Percentiles rank a stretch among this genome's conserved stretches.
These are phyloP conservation scores for Trametes sp. DNA, from an alignment of 1,284 basidiomycete genomes.

Conservation along the genomic window DNA sequence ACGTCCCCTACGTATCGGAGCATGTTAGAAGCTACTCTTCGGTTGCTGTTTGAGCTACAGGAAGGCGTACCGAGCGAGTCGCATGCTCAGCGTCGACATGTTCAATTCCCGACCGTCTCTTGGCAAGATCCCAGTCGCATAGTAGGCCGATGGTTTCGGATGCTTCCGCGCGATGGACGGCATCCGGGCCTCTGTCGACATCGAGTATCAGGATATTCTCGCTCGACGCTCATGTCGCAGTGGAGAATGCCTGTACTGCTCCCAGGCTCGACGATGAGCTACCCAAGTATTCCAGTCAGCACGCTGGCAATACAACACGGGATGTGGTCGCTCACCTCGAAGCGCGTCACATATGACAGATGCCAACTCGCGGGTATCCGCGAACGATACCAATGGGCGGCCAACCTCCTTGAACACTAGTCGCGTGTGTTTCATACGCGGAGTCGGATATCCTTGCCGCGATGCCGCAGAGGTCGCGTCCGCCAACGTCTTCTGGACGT, in stretches of 20 bases:
- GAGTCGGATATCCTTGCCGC: background rate
- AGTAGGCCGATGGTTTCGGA: background rate
- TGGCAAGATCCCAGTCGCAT: conserved; percentile 23
- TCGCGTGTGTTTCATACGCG: background rate
- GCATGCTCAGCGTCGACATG: background rate
- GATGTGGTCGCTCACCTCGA: background rate
- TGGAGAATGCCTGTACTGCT: conserved; percentile 11
- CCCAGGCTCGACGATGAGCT: conserved; percentile 18
- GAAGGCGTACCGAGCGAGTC: background rate
- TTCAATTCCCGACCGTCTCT: background rate
- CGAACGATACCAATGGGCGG: background rate
- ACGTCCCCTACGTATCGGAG: conserved; percentile 11
- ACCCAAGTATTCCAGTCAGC: background rate
- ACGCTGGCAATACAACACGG: background rate
- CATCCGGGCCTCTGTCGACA: background rate
- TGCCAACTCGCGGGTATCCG: background rate
- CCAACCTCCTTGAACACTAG: background rate
- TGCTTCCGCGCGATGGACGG: background rate
- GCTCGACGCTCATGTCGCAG: conserved; percentile 16
- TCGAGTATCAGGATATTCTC: conserved; percentile 19
- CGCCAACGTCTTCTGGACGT: background rate
- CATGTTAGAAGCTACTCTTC: background rate
- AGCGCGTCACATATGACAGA: background rate
- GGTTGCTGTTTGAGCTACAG: background rate
- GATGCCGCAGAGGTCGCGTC: background rate